phyloP scores from a whole-genome alignment of 2,329 filamentous ascomycete genomes.

The Seiridium cupressi region DNA sequence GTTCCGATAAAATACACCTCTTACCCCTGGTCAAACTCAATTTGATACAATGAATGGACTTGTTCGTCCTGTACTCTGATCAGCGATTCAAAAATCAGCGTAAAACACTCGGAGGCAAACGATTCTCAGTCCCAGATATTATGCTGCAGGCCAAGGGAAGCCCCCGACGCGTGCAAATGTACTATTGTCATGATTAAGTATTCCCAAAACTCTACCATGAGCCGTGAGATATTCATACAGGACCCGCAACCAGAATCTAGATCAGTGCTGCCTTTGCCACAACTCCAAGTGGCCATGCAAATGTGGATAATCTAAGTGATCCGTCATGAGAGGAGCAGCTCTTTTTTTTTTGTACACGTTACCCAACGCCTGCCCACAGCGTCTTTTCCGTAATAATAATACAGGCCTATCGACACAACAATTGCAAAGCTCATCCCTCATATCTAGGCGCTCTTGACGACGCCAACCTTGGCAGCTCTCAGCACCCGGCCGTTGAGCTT shows the following conservation, averaged over 20 bases:
- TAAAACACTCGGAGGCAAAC: background rate
- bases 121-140: background rate
- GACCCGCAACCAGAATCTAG: constrained; percentile 1
- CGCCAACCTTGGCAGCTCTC: constrained; percentile 91
- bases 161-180: too few species aligned
- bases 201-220: background rate
- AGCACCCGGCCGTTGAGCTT: constrained; percentile 86
- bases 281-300: constrained; percentile 7
- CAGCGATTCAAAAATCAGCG: too few species aligned
- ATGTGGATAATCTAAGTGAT: background rate
- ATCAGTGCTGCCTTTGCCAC: constrained; percentile 6
- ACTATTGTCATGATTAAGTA: constrained; percentile 7
- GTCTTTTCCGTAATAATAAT: constrained; percentile 11
- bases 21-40: too few species aligned
- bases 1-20: too few species aligned
- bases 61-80: too few species aligned
- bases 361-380: constrained; percentile 11
- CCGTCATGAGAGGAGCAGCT: constrained; percentile 10
- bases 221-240: constrained; percentile 3
- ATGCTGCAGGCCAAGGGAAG: too few species aligned
- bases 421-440: background rate
- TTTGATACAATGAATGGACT: too few species aligned
- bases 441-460: constrained; percentile 68
- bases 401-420: constrained; percentile 9
- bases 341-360: constrained; percentile 7